Evolutionary conservation across 208 protist genomes (phyloP).

Genomic region (Wallacemonas sp.): DNA sequence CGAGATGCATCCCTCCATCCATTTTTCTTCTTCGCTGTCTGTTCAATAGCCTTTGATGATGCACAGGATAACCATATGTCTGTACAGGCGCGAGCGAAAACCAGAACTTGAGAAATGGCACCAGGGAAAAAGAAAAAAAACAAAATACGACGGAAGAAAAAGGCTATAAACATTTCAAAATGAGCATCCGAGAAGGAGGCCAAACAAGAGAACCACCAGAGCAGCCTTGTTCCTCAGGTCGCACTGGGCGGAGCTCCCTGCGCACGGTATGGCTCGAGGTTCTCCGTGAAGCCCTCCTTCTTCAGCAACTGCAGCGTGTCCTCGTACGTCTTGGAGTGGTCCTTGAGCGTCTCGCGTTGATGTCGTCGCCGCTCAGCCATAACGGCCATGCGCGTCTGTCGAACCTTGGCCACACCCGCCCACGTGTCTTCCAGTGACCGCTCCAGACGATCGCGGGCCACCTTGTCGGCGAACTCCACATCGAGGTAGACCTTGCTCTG

Average conservation of each 20-base stretch:
- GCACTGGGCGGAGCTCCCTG: background rate
- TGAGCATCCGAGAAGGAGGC: no score
- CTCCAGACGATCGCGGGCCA: constrained; percentile 38
- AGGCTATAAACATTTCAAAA: no score
- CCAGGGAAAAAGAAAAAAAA: no score
- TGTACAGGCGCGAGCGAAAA: no score
- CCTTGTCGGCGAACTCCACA: constrained; percentile 50
- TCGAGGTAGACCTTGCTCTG: constrained; percentile 42
- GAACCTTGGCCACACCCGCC: constrained; percentile 65
- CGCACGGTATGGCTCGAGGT: constrained; percentile 50
- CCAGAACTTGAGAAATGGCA: no score
- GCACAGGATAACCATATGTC: no score
- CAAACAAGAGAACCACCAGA: no score
- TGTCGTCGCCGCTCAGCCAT: constrained; percentile 50
- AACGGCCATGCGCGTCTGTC: constrained; percentile 58
- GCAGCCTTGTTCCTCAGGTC: no score
- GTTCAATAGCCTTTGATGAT: no score
- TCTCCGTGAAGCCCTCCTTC: constrained; percentile 36
- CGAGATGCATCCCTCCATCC: background rate
- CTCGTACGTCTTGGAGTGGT: constrained; percentile 42
- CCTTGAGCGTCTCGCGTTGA: constrained; percentile 31
- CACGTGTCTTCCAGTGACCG: constrained; percentile 55
- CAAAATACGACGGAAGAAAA: no score
- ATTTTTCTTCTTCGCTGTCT: no score
- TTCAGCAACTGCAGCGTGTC: constrained; percentile 53